Percentiles rank a stretch among this genome's conserved stretches.
phyloP scores from a whole-genome alignment of 1,139 yeast species.

The Pneumocystis canis region DNA sequence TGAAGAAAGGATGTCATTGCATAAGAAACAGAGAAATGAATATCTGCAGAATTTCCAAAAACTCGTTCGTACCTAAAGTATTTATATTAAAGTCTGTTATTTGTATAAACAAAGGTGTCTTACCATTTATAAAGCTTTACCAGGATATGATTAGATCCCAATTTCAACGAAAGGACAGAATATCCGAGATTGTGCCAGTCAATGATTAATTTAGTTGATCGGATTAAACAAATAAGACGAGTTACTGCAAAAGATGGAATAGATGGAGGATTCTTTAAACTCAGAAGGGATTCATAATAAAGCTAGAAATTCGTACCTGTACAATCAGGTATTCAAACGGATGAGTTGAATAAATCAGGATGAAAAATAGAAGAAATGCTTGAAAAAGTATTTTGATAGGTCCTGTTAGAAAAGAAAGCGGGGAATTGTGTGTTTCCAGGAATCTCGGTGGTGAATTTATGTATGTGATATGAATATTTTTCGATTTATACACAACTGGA shows the following conservation, averaged over 20 bases:
- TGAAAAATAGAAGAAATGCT: slow-evolving; percentile 21
- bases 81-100: neutral
- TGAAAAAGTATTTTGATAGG: slow-evolving; percentile 46
- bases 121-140: slow-evolving; percentile 20
- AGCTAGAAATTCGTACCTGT: slow-evolving; percentile 8
- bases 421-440: slow-evolving; percentile 6
- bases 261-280: slow-evolving; percentile 88
- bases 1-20: slow-evolving; percentile 39
- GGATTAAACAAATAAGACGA: slow-evolving; percentile 39
- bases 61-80: slow-evolving; percentile 34
- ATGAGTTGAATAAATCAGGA: slow-evolving; percentile 39
- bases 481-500: slow-evolving; percentile 7
- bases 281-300: slow-evolving; percentile 6
- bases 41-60: slow-evolving; percentile 48
- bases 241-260: slow-evolving; percentile 63
- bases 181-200: slow-evolving; percentile 97
- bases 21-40: slow-evolving; percentile 68
- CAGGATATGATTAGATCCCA: slow-evolving; percentile 38
- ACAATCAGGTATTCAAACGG: slow-evolving; percentile 44
- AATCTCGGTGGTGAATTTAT: neutral
- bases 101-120: slow-evolving; percentile 9
- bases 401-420: slow-evolving; percentile 50
- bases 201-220: slow-evolving; percentile 50
- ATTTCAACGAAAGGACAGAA: slow-evolving; percentile 60
- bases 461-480: slow-evolving; percentile 12